Evolutionary conservation across 1,284 basidiomycete genomes (phyloP).

Genomic region (Neolentinus lepideus): DNA sequence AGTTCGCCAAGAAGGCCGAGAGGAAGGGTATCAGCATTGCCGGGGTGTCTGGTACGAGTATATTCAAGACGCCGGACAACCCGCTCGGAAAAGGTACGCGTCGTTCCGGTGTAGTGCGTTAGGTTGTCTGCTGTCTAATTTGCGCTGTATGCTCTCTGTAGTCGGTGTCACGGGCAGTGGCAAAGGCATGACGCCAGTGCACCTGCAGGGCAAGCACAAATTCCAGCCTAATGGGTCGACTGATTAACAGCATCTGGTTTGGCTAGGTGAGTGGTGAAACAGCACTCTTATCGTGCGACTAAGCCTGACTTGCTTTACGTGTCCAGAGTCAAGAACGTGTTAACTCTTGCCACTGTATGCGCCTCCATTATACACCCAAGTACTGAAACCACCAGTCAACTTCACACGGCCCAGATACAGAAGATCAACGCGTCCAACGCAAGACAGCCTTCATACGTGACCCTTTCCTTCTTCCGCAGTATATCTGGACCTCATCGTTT

Average conservation of each 20-base stretch:
- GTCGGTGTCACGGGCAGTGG: conserved; percentile 95
- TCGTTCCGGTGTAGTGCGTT: conserved; percentile 14
- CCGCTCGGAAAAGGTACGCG: conserved; percentile 75
- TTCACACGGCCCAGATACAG: too few species aligned
- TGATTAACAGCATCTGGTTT: conserved; percentile 6
- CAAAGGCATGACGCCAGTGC: conserved; percentile 85
- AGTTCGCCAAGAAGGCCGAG: conserved; percentile 94
- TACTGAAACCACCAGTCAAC: too few species aligned
- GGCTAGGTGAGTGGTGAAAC: not conserved
- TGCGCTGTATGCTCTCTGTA: conserved; percentile 22
- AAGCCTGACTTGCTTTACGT: not conserved
- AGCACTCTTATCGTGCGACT: too few species aligned
- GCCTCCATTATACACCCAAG: too few species aligned
- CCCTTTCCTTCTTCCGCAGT: conserved; percentile 12
- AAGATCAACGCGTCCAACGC: not conserved
- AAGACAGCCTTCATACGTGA: conserved; percentile 17
- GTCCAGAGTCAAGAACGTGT: conserved; percentile 6
- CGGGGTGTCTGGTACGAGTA: conserved; percentile 83
- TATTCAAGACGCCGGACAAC: conserved; percentile 96
- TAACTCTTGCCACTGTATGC: conserved; percentile 16
- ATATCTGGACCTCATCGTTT: conserved; percentile 16
- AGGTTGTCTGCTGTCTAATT: conserved; percentile 12
- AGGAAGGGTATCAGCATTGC: conserved; percentile 92
- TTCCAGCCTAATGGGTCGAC: conserved; percentile 48
- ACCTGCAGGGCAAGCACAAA: conserved; percentile 73